These are phyloP conservation scores for Daldinia eschscholtzii DNA, from an alignment of 2,329 filamentous ascomycete species.

Conservation along the genomic window DNA sequence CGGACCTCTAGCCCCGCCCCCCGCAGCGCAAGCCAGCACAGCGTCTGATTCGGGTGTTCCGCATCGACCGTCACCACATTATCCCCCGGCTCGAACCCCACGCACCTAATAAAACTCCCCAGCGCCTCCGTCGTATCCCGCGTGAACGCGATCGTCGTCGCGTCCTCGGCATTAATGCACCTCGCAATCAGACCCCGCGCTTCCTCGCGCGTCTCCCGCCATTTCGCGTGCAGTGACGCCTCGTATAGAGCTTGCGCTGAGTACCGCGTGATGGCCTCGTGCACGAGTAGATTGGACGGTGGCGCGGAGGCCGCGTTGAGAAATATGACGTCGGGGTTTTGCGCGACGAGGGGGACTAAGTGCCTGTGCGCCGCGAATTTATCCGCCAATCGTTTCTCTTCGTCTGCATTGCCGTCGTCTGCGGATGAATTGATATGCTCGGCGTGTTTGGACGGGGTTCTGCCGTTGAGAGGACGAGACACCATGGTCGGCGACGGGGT, in stretches of 20 bases:
- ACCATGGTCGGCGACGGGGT: conserved; percentile 23
- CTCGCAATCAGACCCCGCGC: conserved; percentile 45
- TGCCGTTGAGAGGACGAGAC: conserved; percentile 16
- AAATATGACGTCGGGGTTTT: conserved; percentile 41
- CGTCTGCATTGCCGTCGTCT: conserved; percentile 3
- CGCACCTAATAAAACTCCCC: conserved; percentile 47
- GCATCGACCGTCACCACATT: conserved; percentile 53
- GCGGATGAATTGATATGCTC: background rate
- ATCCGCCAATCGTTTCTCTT: conserved; percentile 19
- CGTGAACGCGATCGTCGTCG: conserved; percentile 49
- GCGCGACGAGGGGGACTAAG: conserved; percentile 43
- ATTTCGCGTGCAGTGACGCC: conserved; percentile 44
- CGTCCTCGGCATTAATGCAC: conserved; percentile 49
- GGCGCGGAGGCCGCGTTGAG: conserved; percentile 52
- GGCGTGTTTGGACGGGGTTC: background rate
- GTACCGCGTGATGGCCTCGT: conserved; percentile 50
- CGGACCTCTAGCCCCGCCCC: conserved; percentile 49
- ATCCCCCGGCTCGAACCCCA: conserved; percentile 48
- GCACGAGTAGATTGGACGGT: conserved; percentile 51
- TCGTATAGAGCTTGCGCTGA: conserved; percentile 46
- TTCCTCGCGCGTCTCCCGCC: conserved; percentile 44
- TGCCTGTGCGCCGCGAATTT: conserved; percentile 42
- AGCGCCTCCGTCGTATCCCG: conserved; percentile 54
- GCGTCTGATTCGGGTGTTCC: conserved; percentile 53
- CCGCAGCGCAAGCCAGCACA: conserved; percentile 50